phyloP scores from a whole-genome alignment of 345 rosid genomes.

The Linum tenue region DNA sequence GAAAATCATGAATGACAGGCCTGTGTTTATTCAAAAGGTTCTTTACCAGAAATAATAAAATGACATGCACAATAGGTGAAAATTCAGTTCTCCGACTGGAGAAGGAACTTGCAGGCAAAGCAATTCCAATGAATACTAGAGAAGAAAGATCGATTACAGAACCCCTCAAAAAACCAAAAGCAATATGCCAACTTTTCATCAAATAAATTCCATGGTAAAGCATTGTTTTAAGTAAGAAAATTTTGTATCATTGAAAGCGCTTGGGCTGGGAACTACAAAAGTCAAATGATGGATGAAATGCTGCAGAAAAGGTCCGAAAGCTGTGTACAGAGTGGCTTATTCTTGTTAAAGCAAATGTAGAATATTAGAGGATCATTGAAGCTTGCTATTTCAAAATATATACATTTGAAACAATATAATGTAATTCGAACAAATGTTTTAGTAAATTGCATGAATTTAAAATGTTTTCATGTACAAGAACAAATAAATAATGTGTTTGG shows the following conservation, averaged over 20 bases:
- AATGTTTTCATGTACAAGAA: background rate
- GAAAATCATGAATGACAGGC: conserved; percentile 4
- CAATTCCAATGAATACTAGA: background rate
- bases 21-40: background rate
- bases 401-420: background rate
- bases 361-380: background rate
- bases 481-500: background rate
- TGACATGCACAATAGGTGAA: background rate
- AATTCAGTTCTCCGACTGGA: background rate
- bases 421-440: background rate
- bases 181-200: background rate
- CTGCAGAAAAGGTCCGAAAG: background rate
- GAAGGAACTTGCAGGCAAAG: background rate
- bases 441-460: background rate
- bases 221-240: background rate
- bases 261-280: background rate
- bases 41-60: background rate
- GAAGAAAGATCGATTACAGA: background rate
- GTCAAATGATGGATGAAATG: background rate
- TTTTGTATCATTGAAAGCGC: background rate
- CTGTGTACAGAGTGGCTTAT: background rate
- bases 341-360: background rate
- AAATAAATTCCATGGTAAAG: background rate
- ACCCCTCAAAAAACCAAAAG: background rate
- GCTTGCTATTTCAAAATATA: background rate